A percentile compares a stretch with the other conserved stretches of the same genome.
These are phyloP conservation scores for Blastobotrys terrestris DNA, from an alignment of 805 yeast species.

Conservation along the genomic window DNA sequence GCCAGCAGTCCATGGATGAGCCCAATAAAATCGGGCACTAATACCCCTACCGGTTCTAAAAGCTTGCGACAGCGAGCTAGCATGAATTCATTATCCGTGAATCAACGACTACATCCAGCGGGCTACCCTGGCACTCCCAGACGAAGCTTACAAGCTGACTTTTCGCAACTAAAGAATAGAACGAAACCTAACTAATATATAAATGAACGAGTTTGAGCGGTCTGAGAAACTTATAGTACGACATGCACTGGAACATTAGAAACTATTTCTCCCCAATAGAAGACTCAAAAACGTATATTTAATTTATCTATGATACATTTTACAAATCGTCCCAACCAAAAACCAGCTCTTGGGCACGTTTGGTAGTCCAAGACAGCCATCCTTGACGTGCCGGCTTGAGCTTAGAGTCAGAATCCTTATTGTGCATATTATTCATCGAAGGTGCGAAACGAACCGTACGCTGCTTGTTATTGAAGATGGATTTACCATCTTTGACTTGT, in stretches of 20 bases:
- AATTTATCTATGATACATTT: not conserved
- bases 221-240: no score
- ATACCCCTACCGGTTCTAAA: not conserved
- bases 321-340: conserved; percentile 51
- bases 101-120: not conserved
- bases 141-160: not conserved
- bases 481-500: conserved; percentile 20
- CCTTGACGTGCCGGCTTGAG: conserved; percentile 14
- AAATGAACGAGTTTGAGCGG: no score
- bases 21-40: not conserved
- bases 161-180: not conserved
- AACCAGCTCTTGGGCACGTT: conserved; percentile 40
- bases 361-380: conserved; percentile 30
- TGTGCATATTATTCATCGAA: conserved; percentile 11
- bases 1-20: conserved; percentile 9
- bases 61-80: conserved; percentile 9
- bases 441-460: conserved; percentile 10
- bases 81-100: conserved; percentile 1
- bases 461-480: conserved; percentile 23
- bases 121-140: not conserved
- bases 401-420: conserved; percentile 4
- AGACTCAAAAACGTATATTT: not conserved
- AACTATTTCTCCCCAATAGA: no score
- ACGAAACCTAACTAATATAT: not conserved
- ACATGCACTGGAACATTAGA: no score